Conservation (phyloP, 2,329 filamentous ascomycete genomes). For the Alternaria triticimaculans region DNA sequence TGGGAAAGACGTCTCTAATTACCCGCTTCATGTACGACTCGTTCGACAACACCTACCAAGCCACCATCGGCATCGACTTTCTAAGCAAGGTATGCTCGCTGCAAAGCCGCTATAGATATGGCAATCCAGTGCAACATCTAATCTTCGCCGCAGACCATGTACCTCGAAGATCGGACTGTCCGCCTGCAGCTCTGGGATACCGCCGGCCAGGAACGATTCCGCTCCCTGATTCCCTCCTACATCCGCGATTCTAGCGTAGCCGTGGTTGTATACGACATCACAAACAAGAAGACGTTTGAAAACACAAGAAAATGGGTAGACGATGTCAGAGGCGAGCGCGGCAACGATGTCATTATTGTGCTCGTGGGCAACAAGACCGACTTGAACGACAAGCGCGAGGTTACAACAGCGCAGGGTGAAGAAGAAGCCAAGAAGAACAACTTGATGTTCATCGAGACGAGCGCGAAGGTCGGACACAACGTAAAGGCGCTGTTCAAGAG, state of each 20-base stretch:
- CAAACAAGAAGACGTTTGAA: slow-evolving; percentile 95
- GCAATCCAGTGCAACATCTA: background rate
- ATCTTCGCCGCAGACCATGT: slow-evolving; percentile 78
- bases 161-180: slow-evolving; percentile 97
- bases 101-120: background rate
- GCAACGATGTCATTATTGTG: slow-evolving; percentile 98
- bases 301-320: slow-evolving; percentile 99
- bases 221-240: slow-evolving; percentile 96
- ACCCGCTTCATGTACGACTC: slow-evolving; percentile 99
- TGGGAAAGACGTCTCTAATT: slow-evolving; percentile 98
- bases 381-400: slow-evolving; percentile 96
- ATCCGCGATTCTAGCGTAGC: slow-evolving; percentile 98
- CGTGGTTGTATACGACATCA: slow-evolving; percentile 98
- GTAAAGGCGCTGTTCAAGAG: slow-evolving; percentile 97
- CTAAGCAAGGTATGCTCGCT: slow-evolving; percentile 78
- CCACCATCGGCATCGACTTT: slow-evolving; percentile 99
- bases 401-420: slow-evolving; percentile 94
- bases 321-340: slow-evolving; percentile 93
- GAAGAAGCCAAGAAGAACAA: slow-evolving; percentile 98
- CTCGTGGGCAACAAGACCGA: slow-evolving; percentile 99
- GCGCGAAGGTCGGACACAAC: slow-evolving; percentile 96
- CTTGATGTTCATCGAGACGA: slow-evolving; percentile 98
- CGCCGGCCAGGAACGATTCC: slow-evolving; percentile 95
- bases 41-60: slow-evolving; percentile 99
- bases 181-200: slow-evolving; percentile 98